Percentiles rank a stretch among this genome's conserved stretches.
Evolutionary conservation across 2,329 filamentous ascomycete genomes (phyloP).

Genomic region (Sarocladiaceae sp.): DNA sequence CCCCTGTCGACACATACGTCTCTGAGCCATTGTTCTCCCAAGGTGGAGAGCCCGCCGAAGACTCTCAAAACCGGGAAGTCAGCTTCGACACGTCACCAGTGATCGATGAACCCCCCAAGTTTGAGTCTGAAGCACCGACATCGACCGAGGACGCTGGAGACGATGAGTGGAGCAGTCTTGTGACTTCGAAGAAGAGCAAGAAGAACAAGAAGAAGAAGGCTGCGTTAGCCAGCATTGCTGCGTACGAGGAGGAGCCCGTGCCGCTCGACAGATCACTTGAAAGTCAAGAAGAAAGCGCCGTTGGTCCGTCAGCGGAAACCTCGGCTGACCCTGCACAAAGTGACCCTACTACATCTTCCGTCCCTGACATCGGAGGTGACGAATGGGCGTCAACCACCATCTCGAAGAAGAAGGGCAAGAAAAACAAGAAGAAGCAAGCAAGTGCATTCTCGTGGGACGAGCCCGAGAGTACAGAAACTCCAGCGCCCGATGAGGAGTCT

Average conservation of each 20-base stretch:
- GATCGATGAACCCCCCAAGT: constrained; percentile 11
- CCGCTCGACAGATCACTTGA: background rate
- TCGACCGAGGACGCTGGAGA: constrained; percentile 9
- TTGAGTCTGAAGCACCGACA: background rate
- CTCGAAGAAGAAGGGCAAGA: constrained; percentile 28
- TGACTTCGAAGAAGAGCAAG: constrained; percentile 23
- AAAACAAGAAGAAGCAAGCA: constrained; percentile 26
- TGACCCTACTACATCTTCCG: background rate
- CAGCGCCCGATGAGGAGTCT: background rate
- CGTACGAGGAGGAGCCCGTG: background rate
- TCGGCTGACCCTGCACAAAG: background rate
- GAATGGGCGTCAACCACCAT: constrained; percentile 8
- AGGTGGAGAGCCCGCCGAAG: constrained; percentile 12
- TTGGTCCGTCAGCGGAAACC: no score
- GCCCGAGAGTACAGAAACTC: background rate
- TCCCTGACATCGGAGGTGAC: background rate
- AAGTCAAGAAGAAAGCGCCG: no score
- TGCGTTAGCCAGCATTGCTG: background rate
- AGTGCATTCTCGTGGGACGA: constrained; percentile 14
- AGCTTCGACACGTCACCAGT: background rate
- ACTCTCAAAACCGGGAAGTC: background rate
- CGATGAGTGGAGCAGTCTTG: constrained; percentile 15
- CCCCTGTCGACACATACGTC: constrained; percentile 16
- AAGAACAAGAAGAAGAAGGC: constrained; percentile 27
- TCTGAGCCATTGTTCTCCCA: constrained; percentile 28